phyloP scores from a whole-genome alignment of 140 eudicot genomes.

The Ambrosia hybrid region DNA sequence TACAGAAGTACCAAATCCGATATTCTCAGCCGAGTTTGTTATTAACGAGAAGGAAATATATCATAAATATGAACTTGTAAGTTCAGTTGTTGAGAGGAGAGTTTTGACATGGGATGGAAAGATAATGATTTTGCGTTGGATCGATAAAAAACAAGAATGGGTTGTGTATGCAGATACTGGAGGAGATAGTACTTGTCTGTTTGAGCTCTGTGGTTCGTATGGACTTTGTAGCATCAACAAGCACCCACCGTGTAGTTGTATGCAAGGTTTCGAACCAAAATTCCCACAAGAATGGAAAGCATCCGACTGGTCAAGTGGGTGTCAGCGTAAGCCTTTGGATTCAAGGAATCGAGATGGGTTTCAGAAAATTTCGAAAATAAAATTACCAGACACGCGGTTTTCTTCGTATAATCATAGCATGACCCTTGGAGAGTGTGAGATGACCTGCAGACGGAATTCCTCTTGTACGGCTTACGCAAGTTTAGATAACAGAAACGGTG shows the following conservation, averaged over 20 bases:
- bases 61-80: constrained; percentile 2
- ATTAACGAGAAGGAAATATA: constrained; percentile 23
- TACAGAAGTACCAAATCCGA: constrained; percentile 6
- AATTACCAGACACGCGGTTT: constrained; percentile 21
- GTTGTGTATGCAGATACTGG: constrained; percentile 10
- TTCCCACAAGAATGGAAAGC: constrained; percentile 12
- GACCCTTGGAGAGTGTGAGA: constrained; percentile 23
- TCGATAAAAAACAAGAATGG: constrained; percentile 19
- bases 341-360: constrained; percentile 20
- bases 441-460: constrained; percentile 16
- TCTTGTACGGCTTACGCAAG: constrained; percentile 27
- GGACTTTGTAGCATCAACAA: constrained; percentile 25
- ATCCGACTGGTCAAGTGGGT: constrained; percentile 33
- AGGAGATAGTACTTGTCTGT: constrained; percentile 29
- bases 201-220: constrained; percentile 29
- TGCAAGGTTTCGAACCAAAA: constrained; percentile 33
- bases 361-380: neutral
- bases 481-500: constrained; percentile 30
- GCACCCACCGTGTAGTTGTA: constrained; percentile 33
- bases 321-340: constrained; percentile 20
- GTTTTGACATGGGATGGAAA: constrained; percentile 24
- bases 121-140: constrained; percentile 9
- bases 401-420: constrained; percentile 21
- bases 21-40: constrained; percentile 24
- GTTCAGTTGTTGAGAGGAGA: constrained; percentile 18